Base-by-base conservation (phyloP, 805 yeast genomes). In the Ogataea sp. region DNA sequence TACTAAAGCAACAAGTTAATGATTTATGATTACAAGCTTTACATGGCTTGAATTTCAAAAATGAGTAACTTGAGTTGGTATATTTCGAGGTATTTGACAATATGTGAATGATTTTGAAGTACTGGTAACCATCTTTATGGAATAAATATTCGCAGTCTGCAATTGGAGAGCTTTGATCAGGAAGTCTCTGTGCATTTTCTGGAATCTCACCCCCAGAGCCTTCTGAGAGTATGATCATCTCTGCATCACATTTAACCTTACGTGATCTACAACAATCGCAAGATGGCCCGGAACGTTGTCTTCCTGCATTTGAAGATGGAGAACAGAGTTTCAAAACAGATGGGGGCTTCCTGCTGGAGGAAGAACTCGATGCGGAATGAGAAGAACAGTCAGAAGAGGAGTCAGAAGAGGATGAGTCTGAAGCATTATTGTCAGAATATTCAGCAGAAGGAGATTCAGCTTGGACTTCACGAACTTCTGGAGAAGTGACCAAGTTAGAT, bases 171-270 rank as follows among this genome's bases (percentile, higher is more conserved):
- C 46, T 42, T 23, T 37, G 4, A 20, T 16, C 21, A 3, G 33
- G 33, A 6, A 30, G 17, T 20, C 10, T 2, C 20, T 32, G 20
- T 11, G 17, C 6, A 4, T 4, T 23, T n/a, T 28, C 11, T 24
- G 17, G 32, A 31, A 23, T 34, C 11, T 14, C 7, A 20, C 30
- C 11, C 23, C 10, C n/a, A 53, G 43, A 30, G 45, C 38, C 37
- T 4, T 30, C 45, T 1, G 61, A 49, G 15, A 60, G 44, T 14
- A 59, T 53, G 23, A 54, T 50, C 23, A 80, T 73, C 47, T 70
- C 78, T 2, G 89, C 85, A 56, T 81, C 78, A 60, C 90, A 82
- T 58, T 78, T 82, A 42, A 80, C 81, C 53, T 82, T 82, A 41
- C 86, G 68, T 14, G 73, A 52, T 39, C 88, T 65, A 55, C 90